phyloP scores from a whole-genome alignment of 306 rosid genomes.

The Medicago ruthenica region DNA sequence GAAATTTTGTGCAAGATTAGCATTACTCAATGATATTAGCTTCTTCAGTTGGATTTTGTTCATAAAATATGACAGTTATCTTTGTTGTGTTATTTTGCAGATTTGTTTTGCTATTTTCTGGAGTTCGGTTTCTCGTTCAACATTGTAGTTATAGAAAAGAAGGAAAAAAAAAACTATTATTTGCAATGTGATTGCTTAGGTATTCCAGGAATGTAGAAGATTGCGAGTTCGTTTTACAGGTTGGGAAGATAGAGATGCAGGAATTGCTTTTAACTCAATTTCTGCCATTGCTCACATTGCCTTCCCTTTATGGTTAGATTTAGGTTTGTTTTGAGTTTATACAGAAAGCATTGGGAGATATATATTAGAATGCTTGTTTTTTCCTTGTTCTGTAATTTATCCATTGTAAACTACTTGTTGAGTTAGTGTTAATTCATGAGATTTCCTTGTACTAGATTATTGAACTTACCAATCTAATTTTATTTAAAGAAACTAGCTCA shows the following conservation, averaged over 20 bases:
- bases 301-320: constrained; percentile 40
- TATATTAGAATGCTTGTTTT: neutral
- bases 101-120: constrained; percentile 33
- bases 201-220: constrained; percentile 20
- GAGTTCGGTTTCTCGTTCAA: constrained; percentile 17
- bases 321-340: constrained; percentile 36
- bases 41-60: constrained; percentile 16
- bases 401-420: constrained; percentile 31
- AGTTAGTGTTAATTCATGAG: constrained; percentile 3
- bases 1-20: constrained; percentile 29
- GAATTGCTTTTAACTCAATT: constrained; percentile 41
- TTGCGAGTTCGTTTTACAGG: constrained; percentile 27
- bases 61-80: constrained; percentile 5
- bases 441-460: constrained; percentile 27
- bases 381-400: constrained; percentile 35
- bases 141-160: constrained; percentile 21
- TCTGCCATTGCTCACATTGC: constrained; percentile 45
- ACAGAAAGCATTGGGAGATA: constrained; percentile 32
- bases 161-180: constrained; percentile 8
- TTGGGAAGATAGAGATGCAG: constrained; percentile 53
- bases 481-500: no score
- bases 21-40: constrained; percentile 5
- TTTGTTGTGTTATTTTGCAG: constrained; percentile 45
- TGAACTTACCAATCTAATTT: no score
- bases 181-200: constrained; percentile 28